Percentiles rank a stretch among this genome's conserved stretches.
phyloP scores from a whole-genome alignment of 2,329 filamentous ascomycete genomes.

The Nothophoma quercina region DNA sequence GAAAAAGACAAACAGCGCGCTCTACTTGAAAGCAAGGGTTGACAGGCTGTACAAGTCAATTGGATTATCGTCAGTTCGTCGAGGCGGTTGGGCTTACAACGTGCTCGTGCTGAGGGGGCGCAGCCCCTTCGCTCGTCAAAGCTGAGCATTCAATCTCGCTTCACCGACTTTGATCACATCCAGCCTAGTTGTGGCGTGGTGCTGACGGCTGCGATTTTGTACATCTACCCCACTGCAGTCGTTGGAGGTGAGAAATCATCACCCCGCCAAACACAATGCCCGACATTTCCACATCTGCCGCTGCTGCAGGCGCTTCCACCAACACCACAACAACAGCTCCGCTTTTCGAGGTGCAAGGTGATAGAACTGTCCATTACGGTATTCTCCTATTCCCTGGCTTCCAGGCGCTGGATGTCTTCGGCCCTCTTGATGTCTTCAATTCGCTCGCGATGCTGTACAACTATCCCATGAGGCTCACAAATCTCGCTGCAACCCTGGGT shows the following conservation, averaged over 20 bases:
- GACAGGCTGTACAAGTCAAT: too few relatives aligned
- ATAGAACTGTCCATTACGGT: slow-evolving; percentile 30
- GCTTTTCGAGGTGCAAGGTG: slow-evolving; percentile 20
- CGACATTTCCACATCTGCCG: not conserved
- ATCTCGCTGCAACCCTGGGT: slow-evolving; percentile 30
- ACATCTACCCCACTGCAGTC: slow-evolving; percentile 15
- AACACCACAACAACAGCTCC: slow-evolving; percentile 4
- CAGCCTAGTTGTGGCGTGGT: slow-evolving; percentile 15
- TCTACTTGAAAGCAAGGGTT: too few relatives aligned
- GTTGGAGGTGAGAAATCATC: not conserved
- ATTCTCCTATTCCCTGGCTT: slow-evolving; percentile 33
- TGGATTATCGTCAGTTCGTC: too few relatives aligned
- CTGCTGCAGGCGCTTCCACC: not conserved
- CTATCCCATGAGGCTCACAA: slow-evolving; percentile 38
- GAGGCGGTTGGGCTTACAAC: too few relatives aligned
- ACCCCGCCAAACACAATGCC: slow-evolving; percentile 1
- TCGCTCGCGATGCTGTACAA: slow-evolving; percentile 37
- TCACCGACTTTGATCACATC: not conserved
- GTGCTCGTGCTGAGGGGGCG: too few relatives aligned
- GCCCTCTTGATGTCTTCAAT: slow-evolving; percentile 56
- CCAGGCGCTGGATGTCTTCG: slow-evolving; percentile 47
- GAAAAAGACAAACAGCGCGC: too few relatives aligned
- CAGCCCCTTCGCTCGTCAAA: too few relatives aligned
- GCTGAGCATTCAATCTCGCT: slow-evolving; percentile 4
- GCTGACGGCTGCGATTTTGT: slow-evolving; percentile 11